Base-by-base conservation (phyloP, 208 protist genomes). In the Crithidia fasciculata region DNA sequence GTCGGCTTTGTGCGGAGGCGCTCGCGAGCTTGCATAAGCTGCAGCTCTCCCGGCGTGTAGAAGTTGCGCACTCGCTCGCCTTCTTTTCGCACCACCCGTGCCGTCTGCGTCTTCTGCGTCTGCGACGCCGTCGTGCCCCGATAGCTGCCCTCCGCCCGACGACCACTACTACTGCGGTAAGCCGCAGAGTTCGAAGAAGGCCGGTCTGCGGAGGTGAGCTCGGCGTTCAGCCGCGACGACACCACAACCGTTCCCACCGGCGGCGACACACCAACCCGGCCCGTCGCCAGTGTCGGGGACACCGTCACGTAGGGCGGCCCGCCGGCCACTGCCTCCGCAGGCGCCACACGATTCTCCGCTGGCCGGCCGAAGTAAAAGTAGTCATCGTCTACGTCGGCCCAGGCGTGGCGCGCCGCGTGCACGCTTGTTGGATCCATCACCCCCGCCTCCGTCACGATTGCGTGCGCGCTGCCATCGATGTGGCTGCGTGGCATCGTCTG, bases 331-430 rank as follows among this genome's bases (percentile, higher is more conserved):
- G n/a, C 28, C 19, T 40, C 60, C 12, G 36, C 54, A 8, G 72
- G 37, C 0, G 63, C 60, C 43, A 76, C 47, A 5, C 61, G 50
- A 41, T 56, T 43, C 45, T 66, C 54, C 9, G 54, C 69, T 12
- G 59, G 66, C 0, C 73, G 80, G n/a, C 88, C 91, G 82, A 94
- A 96, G 79, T 90, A 91, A 56, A 94, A 94, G 76, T 96, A 94
- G 77, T 94, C 89, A 18, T 94, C 89, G 19, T 93, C 87, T 47
- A 84, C 78, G 19, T 89, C 78, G 3, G 81, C 68, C 74, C 79
- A 85, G n/a, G 65, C 66, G 52, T 58, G 67, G 13, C 19, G 55
- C 49, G 56, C 58, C 54, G 53, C 40, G 47, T 18, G 12, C 15
- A 18, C 59, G 73, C 15, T 81, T 80, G 79, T 87, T 86, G 68